Base-by-base conservation (phyloP, 2,329 filamentous ascomycete genomes). In the Aspergillus sp. region DNA sequence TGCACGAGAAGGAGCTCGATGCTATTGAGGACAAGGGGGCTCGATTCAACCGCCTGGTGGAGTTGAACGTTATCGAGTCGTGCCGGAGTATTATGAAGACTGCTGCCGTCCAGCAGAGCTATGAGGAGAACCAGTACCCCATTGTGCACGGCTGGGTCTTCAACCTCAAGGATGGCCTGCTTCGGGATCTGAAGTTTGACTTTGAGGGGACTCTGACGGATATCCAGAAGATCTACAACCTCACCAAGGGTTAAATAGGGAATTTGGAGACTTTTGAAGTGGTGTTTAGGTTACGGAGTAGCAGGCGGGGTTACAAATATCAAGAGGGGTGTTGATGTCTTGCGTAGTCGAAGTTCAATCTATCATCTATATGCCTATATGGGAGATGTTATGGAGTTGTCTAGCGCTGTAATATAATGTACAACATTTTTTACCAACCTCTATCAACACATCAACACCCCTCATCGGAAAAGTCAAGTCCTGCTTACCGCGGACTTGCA, bases 121-220 rank as follows among this genome's bases (percentile, higher is more conserved):
- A 85, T 67, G 80, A 80, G 45, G 72, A 83, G 68, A 85, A 88
- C 65, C 74, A 81, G 63, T 90, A 83, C 68, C 88, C 88, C 52
- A 81, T 90, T 60, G 87, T 90, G 52, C 87, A 89, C 74, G 88
- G 86, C 36, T 90, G 87, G 87, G 87, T 89, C 44, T 90, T 90
- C 77, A 85, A 83, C 61, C 86, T 90, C 65, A 75, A 83, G 53
- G 85, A 89, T 66, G 88, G 88, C 9, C 73, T 88, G 66, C 77
- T 90, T 57, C 86, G 83, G 71, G 85, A 88, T 67, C 75, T 88
- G 58, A 78, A 88, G 68, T 78, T 88, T 62, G 81, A 88, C 67
- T 85, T 86, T 62, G 80, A 85, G 74, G 71, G 75, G 12, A 80
- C 81, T 71, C 73, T 88, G 44, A 72, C 71, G 53, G 78, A 81